Base-by-base conservation (phyloP, 2,329 filamentous ascomycete genomes). In the Thelonectria blattea region DNA sequence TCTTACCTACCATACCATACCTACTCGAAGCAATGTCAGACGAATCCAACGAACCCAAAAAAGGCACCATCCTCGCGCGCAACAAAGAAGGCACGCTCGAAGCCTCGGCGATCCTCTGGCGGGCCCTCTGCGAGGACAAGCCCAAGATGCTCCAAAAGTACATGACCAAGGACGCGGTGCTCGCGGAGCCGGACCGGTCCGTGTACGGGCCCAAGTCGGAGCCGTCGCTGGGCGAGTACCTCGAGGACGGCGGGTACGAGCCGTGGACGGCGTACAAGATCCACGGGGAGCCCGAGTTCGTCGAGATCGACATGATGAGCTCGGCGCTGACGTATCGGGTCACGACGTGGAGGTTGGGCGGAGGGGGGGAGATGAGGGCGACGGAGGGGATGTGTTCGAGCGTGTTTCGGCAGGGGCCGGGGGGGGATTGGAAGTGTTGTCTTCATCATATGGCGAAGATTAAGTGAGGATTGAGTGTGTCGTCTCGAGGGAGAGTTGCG, bases 241-340 rank as follows among this genome's bases (percentile, higher is more conserved):
- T 76, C 48, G 74, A 75, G 52, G 68, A 72, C 10, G 62, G 65
- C 10, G 62, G 65, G 8, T 75, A 68, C 61, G 71, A 76, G 65
- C 73, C 74, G 0, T 76, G 72, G 72, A 75, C 74, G 20, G 73
- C 74, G 0, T 76, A 75, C 67, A 72, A 72, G 62, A 74, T 76
- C 58, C 71, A 75, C 53, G 73, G 67, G 60, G 74, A 76, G 32
- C 72, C 72, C 2, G 71, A 75, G 49, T 76, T 76, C 48, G 74
- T 76, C 56, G 74, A 76, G 71, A 72, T 76, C n/a, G 74, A 76
- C 62, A 65, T 76, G 70, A 76, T 76, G 74, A 71, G 68, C 60
- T 68, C 71, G 7, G 68, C 69, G 2, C 62, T 76, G 27, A 68
- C 66, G 7, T 76, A 76, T 61, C 64, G 67, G 20, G 72, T 76